Evolutionary conservation across 2,329 filamentous ascomycete genomes (phyloP), one percentile per base, ranked within the genome.

Genomic region (Penicillium sumatraense): DNA sequence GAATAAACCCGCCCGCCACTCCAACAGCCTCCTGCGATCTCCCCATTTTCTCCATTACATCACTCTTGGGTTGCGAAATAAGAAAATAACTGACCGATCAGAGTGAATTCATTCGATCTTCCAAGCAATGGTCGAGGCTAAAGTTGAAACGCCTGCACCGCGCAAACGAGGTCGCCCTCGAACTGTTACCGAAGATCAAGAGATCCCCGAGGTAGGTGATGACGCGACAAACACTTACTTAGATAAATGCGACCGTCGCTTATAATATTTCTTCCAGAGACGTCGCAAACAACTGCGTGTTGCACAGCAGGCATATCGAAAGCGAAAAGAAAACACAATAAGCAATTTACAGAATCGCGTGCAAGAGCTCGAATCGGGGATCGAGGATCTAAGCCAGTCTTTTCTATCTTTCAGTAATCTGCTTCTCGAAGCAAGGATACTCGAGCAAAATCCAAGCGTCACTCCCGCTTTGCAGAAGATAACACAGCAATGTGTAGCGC

Each of bases 321-420:
- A 58, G 41, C 59, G 65, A 27, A 67, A 67, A 42, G 65, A 67
- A 27, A 66, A 53, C 33, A 65, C 65, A 6, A 67, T 67, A 38
- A 57, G 13, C 42, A 64, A 60, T 49, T 51, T 67, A 18, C 65
- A 65, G 54, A 49, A 41, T 18, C 65, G 65, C 16, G 62, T 67
- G 18, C 56, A 62, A 33, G 58, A 66, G 51, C 47, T 65, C 24
- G 64, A 67, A 51, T 40, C 51, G 13, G 65, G 62, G 33, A 64
- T 67, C 45, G 59, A 65, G 48, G 51, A 64, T 33, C 52, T 67
- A 42, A 64, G 65, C 58, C 45, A 64, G 33, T 66, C 63, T 16
- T 67, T 67, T 47, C 57, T 67, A 20, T 64, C 65, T 3, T 66
- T 67, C 42, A 67, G 65, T 56, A 60, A 54, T 58, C 52, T 67